Base-by-base conservation (phyloP, 2,329 filamentous ascomycete genomes). In the Botrytis sinoallii region DNA sequence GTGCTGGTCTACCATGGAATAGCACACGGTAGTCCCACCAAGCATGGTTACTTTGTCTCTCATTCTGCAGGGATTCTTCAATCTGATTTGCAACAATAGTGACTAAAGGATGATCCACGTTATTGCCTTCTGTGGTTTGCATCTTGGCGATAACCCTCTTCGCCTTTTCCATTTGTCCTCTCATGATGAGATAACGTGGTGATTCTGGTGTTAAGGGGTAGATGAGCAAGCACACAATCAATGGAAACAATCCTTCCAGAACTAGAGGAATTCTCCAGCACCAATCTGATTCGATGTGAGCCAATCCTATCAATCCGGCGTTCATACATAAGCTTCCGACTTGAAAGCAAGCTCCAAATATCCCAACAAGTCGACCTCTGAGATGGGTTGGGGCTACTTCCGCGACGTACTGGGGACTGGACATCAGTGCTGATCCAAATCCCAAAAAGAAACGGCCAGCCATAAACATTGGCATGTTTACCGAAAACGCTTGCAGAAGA, bases 341-440 rank as follows among this genome's bases (percentile, higher is more conserved):
- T 83, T 84, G 57, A 79, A 81, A 73, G 83, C 83, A 73, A 80
- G 85, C 84, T 10, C 84, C 85, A 65, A 85, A 86, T 48, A 86
- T 80, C 59, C 84, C 84, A 35, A 86, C 84, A 55, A 86, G 80
- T 40, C 83, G 81, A 66, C 85, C 85, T n/a, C 86, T 82, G 46
- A 85, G 80, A 76, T 86, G 85, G 0, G 84, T 82, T 1, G 85
- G 85, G 2, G 85, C 81, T 6, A 82, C 83, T 76, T 88, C 86
- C 25, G 84, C 84, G 14, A 84, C 85, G 75, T 86, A 86, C 40
- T 76, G 85, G 82, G 75, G 84, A 81, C 6, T 74, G 4, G 75
- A 75, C 76, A 79, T 75, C 6, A 79, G 60, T 38, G 77, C 75
- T 35, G 75, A 75, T 22, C 78, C 77, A 71, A 79, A 79, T 12